These are phyloP conservation scores for Alternaria sp. DNA, from an alignment of 2,329 filamentous ascomycete species.

Conservation along the genomic window DNA sequence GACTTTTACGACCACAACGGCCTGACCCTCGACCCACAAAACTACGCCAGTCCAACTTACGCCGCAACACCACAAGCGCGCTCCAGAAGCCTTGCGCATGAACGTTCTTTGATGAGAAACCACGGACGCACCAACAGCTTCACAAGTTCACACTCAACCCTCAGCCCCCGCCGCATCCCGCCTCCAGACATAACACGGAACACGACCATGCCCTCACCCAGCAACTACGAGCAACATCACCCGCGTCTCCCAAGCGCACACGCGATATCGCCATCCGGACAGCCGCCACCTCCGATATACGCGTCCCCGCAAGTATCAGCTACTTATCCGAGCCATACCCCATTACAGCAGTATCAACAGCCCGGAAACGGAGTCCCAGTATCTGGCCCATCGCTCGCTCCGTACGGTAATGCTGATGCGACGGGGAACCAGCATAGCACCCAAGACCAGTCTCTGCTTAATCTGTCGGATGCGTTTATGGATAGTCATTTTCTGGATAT, in stretches of 20 bases:
- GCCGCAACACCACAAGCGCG: conserved; percentile 23
- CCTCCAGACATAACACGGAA: conserved; percentile 9
- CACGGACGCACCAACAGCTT: conserved; percentile 24
- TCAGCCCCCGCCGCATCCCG: conserved; percentile 18
- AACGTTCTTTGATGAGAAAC: neutral
- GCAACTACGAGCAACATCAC: conserved; percentile 8
- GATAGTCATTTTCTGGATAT: conserved; percentile 42
- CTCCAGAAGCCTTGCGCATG: conserved; percentile 10
- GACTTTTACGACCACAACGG: conserved; percentile 44
- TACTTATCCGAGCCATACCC: neutral
- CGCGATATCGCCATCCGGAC: neutral
- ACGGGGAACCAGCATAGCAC: conserved; percentile 21
- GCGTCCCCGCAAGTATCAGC: neutral
- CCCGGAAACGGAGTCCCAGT: neutral
- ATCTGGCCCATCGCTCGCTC: neutral
- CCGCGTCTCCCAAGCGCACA: neutral
- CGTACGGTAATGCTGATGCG: neutral
- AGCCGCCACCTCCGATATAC: neutral
- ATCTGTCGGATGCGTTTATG: conserved; percentile 42
- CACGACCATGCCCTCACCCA: conserved; percentile 4
- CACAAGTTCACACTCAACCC: conserved; percentile 17
- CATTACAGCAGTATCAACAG: conserved; percentile 7
- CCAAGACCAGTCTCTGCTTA: conserved; percentile 40
- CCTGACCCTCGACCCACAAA: conserved; percentile 21
- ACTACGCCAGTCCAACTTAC: conserved; percentile 24